Base-by-base conservation (phyloP, 495 filamentous ascomycete species). In the Chaetomidium leptoderma region DNA sequence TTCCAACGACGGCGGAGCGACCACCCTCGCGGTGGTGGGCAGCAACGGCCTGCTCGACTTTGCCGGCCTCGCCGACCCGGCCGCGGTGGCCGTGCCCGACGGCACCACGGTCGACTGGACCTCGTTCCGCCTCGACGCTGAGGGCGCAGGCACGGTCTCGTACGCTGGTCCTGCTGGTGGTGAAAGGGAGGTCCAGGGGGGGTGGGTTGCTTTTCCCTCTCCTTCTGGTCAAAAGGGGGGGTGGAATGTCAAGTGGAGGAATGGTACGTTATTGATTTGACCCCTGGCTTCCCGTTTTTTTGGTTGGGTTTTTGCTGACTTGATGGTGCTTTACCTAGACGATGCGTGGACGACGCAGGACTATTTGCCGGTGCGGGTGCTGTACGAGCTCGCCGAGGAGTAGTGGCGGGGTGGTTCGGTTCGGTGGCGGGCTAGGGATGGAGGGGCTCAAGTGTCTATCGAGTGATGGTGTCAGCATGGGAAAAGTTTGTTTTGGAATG, bases 171-270 rank as follows among this genome's bases (percentile, higher is more conserved):
- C 6, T 11, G 11, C 6, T 11, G 32, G 32, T 11, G 32, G 11
- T 13, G 42, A 30, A n/a, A 44, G 10, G 16, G 57, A 16, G 21
- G 42, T n/a, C n/a, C n/a, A 49, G 6, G 72, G 72, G 0, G 29
- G 57, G 37, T 76, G 72, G 69, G 65, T 71, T 3, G 69, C 63
- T 14, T 74, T 76, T 52, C 74, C n/a, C n/a, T n/a, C 73, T 16
- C 11, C 47, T 9, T 49, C 24, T 2, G 50, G 52, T 14, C 14
- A 16, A n/a, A 37, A 9, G 6, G 58, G 36, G 45, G 61, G 55
- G 49, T 76, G 72, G 70, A 58, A 48, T 33, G 62, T 76, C 23
- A 75, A 70, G 59, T 75, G 71, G 71, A 70, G 70, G 46, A 67
- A 67, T 50, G 65, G 70, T 72, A 42, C 65, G 71, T 62, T 27